Conservation (phyloP, 108 stramenopile species). For the Poteriospumella lacustris region DNA sequence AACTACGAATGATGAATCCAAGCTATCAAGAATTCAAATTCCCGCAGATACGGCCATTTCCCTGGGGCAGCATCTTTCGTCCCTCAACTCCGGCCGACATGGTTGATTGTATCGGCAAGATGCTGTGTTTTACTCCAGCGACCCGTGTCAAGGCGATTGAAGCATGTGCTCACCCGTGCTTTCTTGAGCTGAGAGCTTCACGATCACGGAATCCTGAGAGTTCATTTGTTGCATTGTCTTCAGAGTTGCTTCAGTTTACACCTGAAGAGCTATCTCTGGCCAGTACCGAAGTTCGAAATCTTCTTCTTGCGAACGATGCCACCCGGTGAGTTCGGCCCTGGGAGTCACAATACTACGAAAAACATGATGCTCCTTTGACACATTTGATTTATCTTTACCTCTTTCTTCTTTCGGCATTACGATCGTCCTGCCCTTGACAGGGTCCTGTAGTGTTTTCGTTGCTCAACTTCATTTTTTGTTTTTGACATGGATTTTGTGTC, state of each 20-base stretch:
- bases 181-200: constrained; percentile 81
- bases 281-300: background rate
- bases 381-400: too few species aligned
- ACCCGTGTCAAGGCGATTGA: constrained; percentile 76
- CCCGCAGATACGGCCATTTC: constrained; percentile 94
- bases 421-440: too few species aligned
- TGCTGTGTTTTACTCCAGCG: constrained; percentile 84
- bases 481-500: too few species aligned
- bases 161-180: constrained; percentile 85
- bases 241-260: constrained; percentile 25
- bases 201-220: constrained; percentile 70
- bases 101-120: constrained; percentile 78
- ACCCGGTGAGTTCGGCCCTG: too few species aligned
- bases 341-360: too few species aligned
- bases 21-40: constrained; percentile 98
- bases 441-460: too few species aligned
- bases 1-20: constrained; percentile 90
- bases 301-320: too few species aligned
- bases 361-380: too few species aligned
- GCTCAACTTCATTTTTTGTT: too few species aligned
- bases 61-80: constrained; percentile 89
- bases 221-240: background rate
- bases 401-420: too few species aligned
- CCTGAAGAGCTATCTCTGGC: constrained; percentile 8
- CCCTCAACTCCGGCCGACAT: constrained; percentile 72